A percentile compares a stretch with the other conserved stretches of the same genome.
phyloP scores from a whole-genome alignment of 208 protist species.

The Leptomonas seymouri region DNA sequence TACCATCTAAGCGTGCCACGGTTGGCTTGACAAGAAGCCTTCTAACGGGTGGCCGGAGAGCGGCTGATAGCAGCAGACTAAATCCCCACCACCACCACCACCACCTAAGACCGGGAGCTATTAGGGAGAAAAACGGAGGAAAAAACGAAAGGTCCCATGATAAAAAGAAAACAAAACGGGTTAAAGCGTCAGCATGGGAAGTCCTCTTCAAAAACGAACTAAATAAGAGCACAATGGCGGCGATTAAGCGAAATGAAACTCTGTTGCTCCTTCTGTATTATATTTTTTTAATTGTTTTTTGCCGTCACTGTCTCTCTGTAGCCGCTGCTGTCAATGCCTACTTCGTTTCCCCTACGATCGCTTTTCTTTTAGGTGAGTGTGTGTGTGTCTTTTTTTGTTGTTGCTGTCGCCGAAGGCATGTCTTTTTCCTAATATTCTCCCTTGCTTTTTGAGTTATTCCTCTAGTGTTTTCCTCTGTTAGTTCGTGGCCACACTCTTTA shows the following conservation, averaged over 20 bases:
- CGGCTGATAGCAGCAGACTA: neutral
- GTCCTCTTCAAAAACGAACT: too few relatives aligned
- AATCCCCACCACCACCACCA: neutral
- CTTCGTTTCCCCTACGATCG: too few relatives aligned
- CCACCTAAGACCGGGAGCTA: neutral
- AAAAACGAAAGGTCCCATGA: neutral
- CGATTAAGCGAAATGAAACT: too few relatives aligned
- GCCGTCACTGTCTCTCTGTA: neutral
- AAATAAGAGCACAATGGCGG: too few relatives aligned
- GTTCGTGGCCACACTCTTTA: neutral
- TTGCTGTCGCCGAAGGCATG: neutral
- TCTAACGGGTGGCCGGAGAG: constrained; percentile 14
- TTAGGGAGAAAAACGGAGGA: neutral
- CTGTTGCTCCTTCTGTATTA: neutral
- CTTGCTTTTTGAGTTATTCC: neutral
- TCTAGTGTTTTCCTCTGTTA: neutral
- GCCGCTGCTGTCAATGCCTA: neutral
- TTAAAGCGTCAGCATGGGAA: too few relatives aligned
- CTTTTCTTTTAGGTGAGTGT: too few relatives aligned
- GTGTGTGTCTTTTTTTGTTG: neutral
- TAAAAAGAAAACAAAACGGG: too few relatives aligned
- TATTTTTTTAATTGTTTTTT: neutral
- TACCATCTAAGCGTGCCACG: constrained; percentile 15
- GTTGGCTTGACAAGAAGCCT: constrained; percentile 6
- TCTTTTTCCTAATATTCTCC: neutral